Evolutionary conservation across 805 yeast genomes (phyloP), one percentile per base, ranked within the genome.

Genomic region (Suhomyces pyralidae): DNA sequence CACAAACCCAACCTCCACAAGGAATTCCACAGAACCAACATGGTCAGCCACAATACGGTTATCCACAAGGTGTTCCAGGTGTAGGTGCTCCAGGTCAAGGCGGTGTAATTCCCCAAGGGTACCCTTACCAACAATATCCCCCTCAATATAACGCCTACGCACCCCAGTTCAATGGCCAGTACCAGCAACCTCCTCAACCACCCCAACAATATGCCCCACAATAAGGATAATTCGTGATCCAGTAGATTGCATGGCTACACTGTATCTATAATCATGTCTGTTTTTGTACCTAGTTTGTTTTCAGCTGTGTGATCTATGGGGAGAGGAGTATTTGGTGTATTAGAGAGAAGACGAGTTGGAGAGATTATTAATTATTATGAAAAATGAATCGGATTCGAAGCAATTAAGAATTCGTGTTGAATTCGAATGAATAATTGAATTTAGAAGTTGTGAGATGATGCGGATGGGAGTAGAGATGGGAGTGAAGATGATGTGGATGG

Each of bases 61-160:
- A 46, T 52, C 52, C 45, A 45, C 51, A 57, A 38, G 63, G 63
- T 20, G 56, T 51, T 40, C 61, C 58, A 9, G 28, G 28, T 25
- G 28, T 3, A 9, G 28, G 28, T 26, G 28, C 28, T 26, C 28
- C 28, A 26, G 28, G 26, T 25, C 9, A 3, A 25, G 26, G 26
- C 7, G 26, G 9, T 25, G 9, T 9, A 25, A 25, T 26, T 26
- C 56, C 58, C 10, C 57, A 56, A 45, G 57, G 55, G 8, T 54
- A 53, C 38, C 66, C 54, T 9, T 52, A 50, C 53, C 59, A 58
- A 45, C 55, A 59, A 46, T 50, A 53, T 40, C 63, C 61, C 14
- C 63, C 69, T 15, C 72, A 65, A 51, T 63, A 56, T 56, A 63
- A 62, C 38, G 69, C 66, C 6, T 65, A 65, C 53, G 61, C 65